Evolutionary conservation across 192 early-diverging fungal species (phyloP), one percentile per base, ranked within the genome.

Genomic region (Backusella morwellensis): DNA sequence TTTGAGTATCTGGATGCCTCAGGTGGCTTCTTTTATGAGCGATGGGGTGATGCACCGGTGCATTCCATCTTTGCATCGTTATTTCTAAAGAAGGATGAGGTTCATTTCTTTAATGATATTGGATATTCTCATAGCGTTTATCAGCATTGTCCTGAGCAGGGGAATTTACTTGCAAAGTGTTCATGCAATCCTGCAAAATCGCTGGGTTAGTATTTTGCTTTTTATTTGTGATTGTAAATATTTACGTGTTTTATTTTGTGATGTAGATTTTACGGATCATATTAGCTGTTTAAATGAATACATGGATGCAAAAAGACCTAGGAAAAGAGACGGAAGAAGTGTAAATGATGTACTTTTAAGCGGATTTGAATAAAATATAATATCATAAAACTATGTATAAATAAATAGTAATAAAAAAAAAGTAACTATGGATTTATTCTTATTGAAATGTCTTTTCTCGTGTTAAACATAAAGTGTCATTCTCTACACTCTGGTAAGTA

Each of bases 41-140:
- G 92, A 21, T 93, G 92, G 92, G 90, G 92, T 0, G 92, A 94
- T 82, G 93, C 92, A 4, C 91, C 93, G 9, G 88, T 92, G 2
- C 93, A 93, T 75, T 88, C 89, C 1, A 88, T 92, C 15, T 89
- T 85, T 21, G 92, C 86, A 4, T 83, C 86, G 4, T 40, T 92
- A 44, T 78, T 89, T 29, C 74, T 93, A 47, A 78, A 82, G 19
- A 88, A 88, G 35, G 76, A 85, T 47, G 81, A 92, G 68, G 81
- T 93, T 4, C 91, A 92, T 40, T 40, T 40, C 38, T 40, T 40
- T 40, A 40, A 40, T 3, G 38, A 40, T 40, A 11, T 40, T 40
- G 92, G 91, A 11, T 93, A 93, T 73, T 42, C 41, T n/a, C 73
- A 75, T 26, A 75, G 73, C 32, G 34, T 38, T 32, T 75, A 75